These are phyloP conservation scores for Aspergillus vadensis DNA, from an alignment of 2,329 filamentous ascomycete species.

Conservation along the genomic window DNA sequence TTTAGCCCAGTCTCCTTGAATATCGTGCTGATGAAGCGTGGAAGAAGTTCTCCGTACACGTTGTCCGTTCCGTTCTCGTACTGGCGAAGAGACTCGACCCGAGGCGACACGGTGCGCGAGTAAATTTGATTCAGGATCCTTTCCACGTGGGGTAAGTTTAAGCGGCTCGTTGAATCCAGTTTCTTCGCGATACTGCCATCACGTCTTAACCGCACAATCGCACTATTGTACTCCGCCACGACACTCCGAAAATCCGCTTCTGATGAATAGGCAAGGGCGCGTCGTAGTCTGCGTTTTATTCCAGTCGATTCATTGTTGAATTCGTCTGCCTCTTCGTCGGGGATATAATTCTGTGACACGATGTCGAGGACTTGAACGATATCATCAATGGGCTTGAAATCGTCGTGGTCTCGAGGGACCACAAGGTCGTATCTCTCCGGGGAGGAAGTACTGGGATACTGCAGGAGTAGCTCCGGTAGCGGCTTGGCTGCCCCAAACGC, in stretches of 20 bases:
- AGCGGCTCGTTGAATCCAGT: slow-evolving; percentile 66
- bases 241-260: slow-evolving; percentile 71
- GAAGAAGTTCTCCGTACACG: slow-evolving; percentile 89
- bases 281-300: slow-evolving; percentile 74
- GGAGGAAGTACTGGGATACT: slow-evolving; percentile 76
- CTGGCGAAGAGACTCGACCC: slow-evolving; percentile 77
- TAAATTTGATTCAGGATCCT: slow-evolving; percentile 87
- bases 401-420: slow-evolving; percentile 75
- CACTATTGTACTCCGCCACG: slow-evolving; percentile 74
- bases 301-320: slow-evolving; percentile 74
- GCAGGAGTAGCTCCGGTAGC: slow-evolving; percentile 63
- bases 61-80: slow-evolving; percentile 92
- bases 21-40: slow-evolving; percentile 80
- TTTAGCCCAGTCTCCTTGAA: slow-evolving; percentile 76
- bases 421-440: slow-evolving; percentile 77
- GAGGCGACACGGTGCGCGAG: slow-evolving; percentile 85
- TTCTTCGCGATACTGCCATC: slow-evolving; percentile 73
- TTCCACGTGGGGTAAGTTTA: slow-evolving; percentile 72
- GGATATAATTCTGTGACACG: slow-evolving; percentile 76
- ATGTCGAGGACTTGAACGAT: slow-evolving; percentile 70
- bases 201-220: slow-evolving; percentile 65
- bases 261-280: slow-evolving; percentile 69
- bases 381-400: slow-evolving; percentile 67
- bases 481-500: slow-evolving; percentile 51
- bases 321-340: slow-evolving; percentile 64